Base-by-base conservation (phyloP, 345 rosid species). In the Boechera retrofracta region DNA sequence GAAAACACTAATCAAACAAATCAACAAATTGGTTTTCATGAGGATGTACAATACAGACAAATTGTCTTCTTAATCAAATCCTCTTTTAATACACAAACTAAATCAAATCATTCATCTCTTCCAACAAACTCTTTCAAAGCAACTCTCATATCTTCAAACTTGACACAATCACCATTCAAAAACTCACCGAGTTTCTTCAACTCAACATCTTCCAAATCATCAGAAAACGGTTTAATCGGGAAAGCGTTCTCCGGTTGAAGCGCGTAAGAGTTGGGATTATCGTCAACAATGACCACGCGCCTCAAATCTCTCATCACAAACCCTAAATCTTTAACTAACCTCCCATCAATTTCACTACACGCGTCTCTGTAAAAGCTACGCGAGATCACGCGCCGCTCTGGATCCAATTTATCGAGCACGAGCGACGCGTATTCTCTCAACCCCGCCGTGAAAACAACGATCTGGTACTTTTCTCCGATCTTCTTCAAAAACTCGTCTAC, bases 401-500 rank as follows among this genome's bases (percentile, higher is more conserved):
- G 78, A 60, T 92, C 98, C 13, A 94, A 51, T 72, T 68, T 77
- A 41, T 92, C 95, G 15, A 94, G 87, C 26, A 94, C 92, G 15
- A 86, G 62, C 0, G 97, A 85, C 2, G 97, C 98, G 70, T 94
- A 94, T 59, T 86, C 93, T 71, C 71, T 82, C 5, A 92, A 56
- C 5, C 97, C 98, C n/a, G 98, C 97, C 10, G 98, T 92, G 87
- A 94, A 92, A 41, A 92, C 87, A 59, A 89, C 98, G 74, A 92
- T 72, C 58, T 90, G 97, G 52, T 76, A 88, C n/a, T 83, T 84
- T 24, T 83, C 80, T 38, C 85, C 83, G 35, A 92, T 69, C 45
- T 77, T 75, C 64, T 83, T 83, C 83, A 92, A 72, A 71, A 92
- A 92, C 0, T 67, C 81, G 54, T 92, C 95, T 0, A 94, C 89